These are phyloP conservation scores for Neurospora discreta DNA, from an alignment of 495 filamentous ascomycete genomes.

Conservation along the genomic window DNA sequence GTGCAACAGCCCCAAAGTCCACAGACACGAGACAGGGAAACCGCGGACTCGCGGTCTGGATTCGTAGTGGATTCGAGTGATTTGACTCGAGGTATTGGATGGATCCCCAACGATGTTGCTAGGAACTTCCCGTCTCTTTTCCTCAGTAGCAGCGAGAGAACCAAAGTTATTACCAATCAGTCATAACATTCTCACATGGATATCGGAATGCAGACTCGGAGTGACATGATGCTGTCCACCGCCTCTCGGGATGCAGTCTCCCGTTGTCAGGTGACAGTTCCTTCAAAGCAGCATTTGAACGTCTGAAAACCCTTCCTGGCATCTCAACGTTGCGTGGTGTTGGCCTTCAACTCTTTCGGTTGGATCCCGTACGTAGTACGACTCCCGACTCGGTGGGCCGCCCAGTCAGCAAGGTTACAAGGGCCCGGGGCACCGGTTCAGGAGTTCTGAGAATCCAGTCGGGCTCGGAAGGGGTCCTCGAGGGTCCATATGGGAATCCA, in stretches of 20 bases:
- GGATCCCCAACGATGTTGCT: not conserved
- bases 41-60: not conserved
- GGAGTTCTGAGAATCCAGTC: not conserved
- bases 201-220: not conserved
- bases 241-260: not conserved
- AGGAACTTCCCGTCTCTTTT: not conserved
- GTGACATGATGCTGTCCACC: not conserved
- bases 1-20: not conserved
- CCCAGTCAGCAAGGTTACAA: not conserved
- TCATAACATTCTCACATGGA: not conserved
- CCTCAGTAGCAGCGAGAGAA: not conserved
- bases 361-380: not conserved
- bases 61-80: not conserved
- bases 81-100: not conserved
- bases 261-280: not conserved
- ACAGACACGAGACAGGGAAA: not conserved
- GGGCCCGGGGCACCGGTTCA: not conserved
- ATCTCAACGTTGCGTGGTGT: not conserved
- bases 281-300: not conserved
- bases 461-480: not conserved
- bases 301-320: not conserved
- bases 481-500: not conserved
- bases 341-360: not conserved
- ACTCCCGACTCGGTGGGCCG: not conserved
- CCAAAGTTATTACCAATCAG: not conserved